These are phyloP conservation scores for Austroboletus eburneus DNA, from an alignment of 768 basidiomycete species.

Conservation along the genomic window DNA sequence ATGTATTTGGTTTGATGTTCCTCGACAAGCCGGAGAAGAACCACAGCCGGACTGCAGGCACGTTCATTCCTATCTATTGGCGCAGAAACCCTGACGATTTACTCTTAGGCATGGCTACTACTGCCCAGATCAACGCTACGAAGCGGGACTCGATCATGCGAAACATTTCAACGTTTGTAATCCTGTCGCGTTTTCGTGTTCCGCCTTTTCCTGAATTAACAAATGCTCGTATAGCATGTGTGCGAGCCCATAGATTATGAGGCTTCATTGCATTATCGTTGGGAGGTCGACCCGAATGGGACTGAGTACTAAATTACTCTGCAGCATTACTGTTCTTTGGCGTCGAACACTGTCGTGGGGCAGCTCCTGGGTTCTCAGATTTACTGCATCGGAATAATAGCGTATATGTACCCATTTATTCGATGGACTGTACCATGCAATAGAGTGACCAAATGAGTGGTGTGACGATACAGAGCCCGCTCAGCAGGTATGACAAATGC, in stretches of 20 bases:
- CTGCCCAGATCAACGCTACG: conserved; percentile 12
- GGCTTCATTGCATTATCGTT: conserved; percentile 1
- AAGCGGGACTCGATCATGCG: conserved; percentile 9
- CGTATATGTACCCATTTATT: too few relatives aligned
- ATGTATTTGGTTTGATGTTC: not conserved
- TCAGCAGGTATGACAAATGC: too few relatives aligned
- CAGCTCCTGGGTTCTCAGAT: too few relatives aligned
- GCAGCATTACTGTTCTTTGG: not conserved
- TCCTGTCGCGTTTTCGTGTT: not conserved
- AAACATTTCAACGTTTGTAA: conserved; percentile 10
- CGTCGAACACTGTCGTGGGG: too few relatives aligned
- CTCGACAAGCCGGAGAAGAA: not conserved
- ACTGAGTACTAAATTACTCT: too few relatives aligned
- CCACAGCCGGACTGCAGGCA: conserved; percentile 7
- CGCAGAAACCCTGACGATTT: not conserved
- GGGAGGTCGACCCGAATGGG: too few relatives aligned
- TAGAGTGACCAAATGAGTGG: too few relatives aligned
- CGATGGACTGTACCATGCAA: too few relatives aligned
- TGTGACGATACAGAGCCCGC: too few relatives aligned
- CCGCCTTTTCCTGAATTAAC: not conserved
- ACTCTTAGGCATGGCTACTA: conserved; percentile 7
- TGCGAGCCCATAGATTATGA: conserved; percentile 7
- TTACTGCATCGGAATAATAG: too few relatives aligned
- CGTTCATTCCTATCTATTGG: not conserved
- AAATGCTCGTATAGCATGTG: not conserved